Conservation (phyloP, 1,284 basidiomycete species). For the Tilletiaria anomala region DNA sequence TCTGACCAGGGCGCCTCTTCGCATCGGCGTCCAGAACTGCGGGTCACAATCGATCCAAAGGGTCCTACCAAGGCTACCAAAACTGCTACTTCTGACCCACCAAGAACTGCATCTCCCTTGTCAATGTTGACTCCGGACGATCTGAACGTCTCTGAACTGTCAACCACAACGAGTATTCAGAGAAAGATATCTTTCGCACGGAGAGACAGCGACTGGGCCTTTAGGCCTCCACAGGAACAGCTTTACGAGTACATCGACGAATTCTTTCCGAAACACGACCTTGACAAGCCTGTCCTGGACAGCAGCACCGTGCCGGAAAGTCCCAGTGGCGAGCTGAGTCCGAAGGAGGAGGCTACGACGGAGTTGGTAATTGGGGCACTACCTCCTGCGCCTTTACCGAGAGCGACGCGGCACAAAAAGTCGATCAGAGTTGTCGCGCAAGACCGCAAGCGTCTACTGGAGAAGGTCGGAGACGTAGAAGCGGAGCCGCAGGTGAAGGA, state of each 20-base stretch:
- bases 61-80: too few relatives aligned
- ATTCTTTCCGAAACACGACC: slow-evolving; percentile 90
- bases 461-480: slow-evolving; percentile 7
- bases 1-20: too few relatives aligned
- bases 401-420: slow-evolving; percentile 49
- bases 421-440: slow-evolving; percentile 84
- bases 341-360: slow-evolving; percentile 11
- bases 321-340: slow-evolving; percentile 43
- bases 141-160: too few relatives aligned
- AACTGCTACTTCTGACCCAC: too few relatives aligned
- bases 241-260: slow-evolving; percentile 84
- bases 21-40: too few relatives aligned
- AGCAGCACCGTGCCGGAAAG: slow-evolving; percentile 53
- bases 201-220: slow-evolving; percentile 45
- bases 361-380: too few relatives aligned
- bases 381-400: slow-evolving; percentile 1
- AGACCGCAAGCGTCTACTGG: slow-evolving; percentile 40
- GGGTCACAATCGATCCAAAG: too few relatives aligned
- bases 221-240: slow-evolving; percentile 80
- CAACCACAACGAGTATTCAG: too few relatives aligned
- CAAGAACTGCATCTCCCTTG: too few relatives aligned
- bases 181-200: too few relatives aligned
- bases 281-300: slow-evolving; percentile 90
- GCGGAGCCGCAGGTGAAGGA: too few relatives aligned
- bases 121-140: too few relatives aligned